These are phyloP conservation scores for Auricularia heimuer DNA, from an alignment of 768 basidiomycete species.

Conservation along the genomic window DNA sequence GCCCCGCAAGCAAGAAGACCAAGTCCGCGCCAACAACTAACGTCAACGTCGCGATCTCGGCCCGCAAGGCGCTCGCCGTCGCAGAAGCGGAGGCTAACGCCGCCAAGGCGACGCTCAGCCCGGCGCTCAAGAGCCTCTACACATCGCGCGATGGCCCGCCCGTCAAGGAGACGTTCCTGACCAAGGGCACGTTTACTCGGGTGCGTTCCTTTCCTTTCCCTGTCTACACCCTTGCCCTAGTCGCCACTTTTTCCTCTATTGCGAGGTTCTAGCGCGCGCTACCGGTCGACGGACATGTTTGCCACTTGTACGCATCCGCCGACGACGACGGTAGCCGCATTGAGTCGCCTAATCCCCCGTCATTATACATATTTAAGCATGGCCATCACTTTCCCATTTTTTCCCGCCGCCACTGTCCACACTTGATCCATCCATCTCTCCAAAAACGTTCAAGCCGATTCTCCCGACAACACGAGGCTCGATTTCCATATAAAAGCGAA, in stretches of 20 bases:
- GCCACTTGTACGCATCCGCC: neutral
- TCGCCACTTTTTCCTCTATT: neutral
- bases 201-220: conserved; percentile 35
- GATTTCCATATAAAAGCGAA: neutral
- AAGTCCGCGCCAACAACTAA: conserved; percentile 32
- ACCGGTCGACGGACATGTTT: neutral
- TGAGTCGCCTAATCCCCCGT: neutral
- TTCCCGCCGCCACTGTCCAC: too few species aligned
- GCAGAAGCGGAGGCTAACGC: conserved; percentile 73
- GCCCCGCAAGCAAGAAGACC: conserved; percentile 17
- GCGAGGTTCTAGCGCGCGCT: neutral
- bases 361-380: neutral
- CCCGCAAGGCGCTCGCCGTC: conserved; percentile 53
- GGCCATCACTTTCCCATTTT: too few species aligned
- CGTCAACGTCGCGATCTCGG: conserved; percentile 57
- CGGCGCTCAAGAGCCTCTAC: conserved; percentile 78
- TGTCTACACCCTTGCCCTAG: neutral
- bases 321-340: neutral
- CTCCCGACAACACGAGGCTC: too few species aligned
- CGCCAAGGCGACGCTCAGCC: conserved; percentile 59
- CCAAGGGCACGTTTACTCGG: conserved; percentile 84
- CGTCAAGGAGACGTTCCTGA: conserved; percentile 83
- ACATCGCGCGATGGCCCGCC: conserved; percentile 41
- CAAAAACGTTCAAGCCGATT: too few species aligned
- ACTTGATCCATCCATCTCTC: too few species aligned